These are phyloP conservation scores for Hippophae rhamnoides DNA, from an alignment of 306 rosid species.

Conservation along the genomic window DNA sequence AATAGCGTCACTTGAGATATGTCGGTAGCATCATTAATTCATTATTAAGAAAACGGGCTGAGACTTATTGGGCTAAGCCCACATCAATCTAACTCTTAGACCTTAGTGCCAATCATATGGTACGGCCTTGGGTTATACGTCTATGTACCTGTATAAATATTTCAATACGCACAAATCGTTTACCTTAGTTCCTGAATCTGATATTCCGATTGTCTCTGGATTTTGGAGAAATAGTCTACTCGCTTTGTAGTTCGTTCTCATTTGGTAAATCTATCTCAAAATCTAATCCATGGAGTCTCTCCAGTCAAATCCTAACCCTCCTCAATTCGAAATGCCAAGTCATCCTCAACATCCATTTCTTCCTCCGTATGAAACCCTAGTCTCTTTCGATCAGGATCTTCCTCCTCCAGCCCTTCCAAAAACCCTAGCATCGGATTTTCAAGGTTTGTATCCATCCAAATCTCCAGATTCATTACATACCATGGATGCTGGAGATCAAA, in stretches of 20 bases:
- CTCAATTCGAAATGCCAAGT: constrained; percentile 19
- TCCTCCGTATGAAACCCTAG: constrained; percentile 19
- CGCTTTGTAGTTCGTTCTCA: not conserved
- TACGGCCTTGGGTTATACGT: too few species aligned
- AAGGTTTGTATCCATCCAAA: not conserved
- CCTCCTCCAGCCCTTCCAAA: constrained; percentile 12
- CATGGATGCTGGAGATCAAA: constrained; percentile 3
- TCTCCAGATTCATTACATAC: constrained; percentile 6
- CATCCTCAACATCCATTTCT: constrained; percentile 24
- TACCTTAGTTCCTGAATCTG: too few species aligned
- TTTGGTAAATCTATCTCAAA: not conserved
- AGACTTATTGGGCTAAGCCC: too few species aligned
- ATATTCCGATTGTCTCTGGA: too few species aligned
- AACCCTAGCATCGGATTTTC: not conserved
- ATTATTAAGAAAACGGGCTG: too few species aligned
- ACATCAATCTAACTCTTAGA: too few species aligned
- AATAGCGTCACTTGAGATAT: too few species aligned
- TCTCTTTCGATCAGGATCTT: constrained; percentile 18
- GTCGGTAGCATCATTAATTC: too few species aligned
- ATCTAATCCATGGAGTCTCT: constrained; percentile 44
- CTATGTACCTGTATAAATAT: too few species aligned
- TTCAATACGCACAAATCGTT: too few species aligned
- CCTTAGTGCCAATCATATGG: too few species aligned
- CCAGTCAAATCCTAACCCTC: constrained; percentile 28
- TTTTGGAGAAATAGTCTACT: not conserved